phyloP scores from a whole-genome alignment of 2,329 filamentous ascomycete genomes.

The Xylariales sp. region DNA sequence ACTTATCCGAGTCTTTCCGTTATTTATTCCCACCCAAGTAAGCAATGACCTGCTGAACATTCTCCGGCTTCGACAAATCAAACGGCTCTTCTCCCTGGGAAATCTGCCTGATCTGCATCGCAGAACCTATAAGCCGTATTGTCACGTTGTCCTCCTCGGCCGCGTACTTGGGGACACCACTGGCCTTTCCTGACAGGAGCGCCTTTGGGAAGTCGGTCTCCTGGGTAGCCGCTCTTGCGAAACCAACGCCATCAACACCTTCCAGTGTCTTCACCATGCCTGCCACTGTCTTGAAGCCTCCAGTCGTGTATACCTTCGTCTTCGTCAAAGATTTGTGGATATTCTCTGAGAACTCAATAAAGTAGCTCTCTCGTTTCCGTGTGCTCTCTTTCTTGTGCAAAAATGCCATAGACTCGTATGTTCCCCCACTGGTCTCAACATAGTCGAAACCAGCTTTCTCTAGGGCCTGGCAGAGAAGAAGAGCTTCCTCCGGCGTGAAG shows the following conservation, averaged over 20 bases:
- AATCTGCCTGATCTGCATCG: constrained; percentile 39
- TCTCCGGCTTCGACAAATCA: constrained; percentile 36
- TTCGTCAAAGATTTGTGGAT: constrained; percentile 40
- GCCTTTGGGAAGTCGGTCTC: constrained; percentile 40
- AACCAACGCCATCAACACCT: constrained; percentile 50
- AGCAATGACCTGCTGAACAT: constrained; percentile 7
- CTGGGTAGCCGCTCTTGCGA: constrained; percentile 47
- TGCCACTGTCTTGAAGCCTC: constrained; percentile 46
- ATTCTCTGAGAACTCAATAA: constrained; percentile 50
- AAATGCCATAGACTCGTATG: constrained; percentile 50
- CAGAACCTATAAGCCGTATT: constrained; percentile 37
- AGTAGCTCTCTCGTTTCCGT: constrained; percentile 51
- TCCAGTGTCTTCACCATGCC: constrained; percentile 51
- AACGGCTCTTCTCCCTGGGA: constrained; percentile 21
- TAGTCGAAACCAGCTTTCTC: constrained; percentile 49
- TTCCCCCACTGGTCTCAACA: constrained; percentile 56
- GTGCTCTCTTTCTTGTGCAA: constrained; percentile 48
- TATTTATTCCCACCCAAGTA: too few relatives aligned
- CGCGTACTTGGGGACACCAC: constrained; percentile 42
- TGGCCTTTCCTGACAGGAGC: constrained; percentile 40
- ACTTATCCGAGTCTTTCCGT: too few relatives aligned
- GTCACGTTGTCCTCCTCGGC: constrained; percentile 44
- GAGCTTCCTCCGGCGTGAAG: constrained; percentile 45
- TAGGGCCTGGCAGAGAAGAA: constrained; percentile 40
- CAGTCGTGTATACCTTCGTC: constrained; percentile 50